Evolutionary conservation across 1,139 yeast species (phyloP).

Genomic region (Saccharomyces hybrid): DNA sequence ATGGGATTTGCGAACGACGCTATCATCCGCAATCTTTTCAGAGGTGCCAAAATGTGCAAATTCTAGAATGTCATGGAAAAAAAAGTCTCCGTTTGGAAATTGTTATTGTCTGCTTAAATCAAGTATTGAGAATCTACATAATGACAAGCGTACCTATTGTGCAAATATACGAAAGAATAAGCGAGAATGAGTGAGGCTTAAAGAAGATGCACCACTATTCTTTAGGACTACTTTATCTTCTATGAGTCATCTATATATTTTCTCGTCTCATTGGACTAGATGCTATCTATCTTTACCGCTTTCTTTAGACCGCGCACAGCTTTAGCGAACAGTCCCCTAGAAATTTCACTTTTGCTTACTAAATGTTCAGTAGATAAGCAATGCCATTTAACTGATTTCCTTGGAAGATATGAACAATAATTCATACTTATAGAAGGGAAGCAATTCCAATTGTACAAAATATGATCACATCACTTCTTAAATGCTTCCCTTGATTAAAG

Average conservation of each 20-base stretch:
- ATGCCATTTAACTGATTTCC: background rate
- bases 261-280: background rate
- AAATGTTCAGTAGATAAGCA: background rate
- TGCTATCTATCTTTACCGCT: background rate
- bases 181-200: background rate
- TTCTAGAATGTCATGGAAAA: background rate
- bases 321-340: background rate
- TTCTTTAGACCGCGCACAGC: background rate
- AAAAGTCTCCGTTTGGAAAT: background rate
- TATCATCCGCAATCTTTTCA: background rate
- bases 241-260: background rate
- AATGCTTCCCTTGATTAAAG: too few relatives aligned
- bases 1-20: background rate
- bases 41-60: background rate
- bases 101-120: background rate
- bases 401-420: too few relatives aligned
- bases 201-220: background rate
- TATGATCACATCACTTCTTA: too few relatives aligned
- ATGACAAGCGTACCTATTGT: background rate
- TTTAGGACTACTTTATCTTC: background rate
- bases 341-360: background rate
- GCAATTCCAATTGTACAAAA: too few relatives aligned
- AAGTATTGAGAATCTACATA: background rate
- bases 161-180: background rate
- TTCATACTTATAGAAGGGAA: background rate